Percentiles rank a stretch among this genome's conserved stretches.
phyloP scores from a whole-genome alignment of 495 filamentous ascomycete species.

The Lasiosphaeria miniovina region DNA sequence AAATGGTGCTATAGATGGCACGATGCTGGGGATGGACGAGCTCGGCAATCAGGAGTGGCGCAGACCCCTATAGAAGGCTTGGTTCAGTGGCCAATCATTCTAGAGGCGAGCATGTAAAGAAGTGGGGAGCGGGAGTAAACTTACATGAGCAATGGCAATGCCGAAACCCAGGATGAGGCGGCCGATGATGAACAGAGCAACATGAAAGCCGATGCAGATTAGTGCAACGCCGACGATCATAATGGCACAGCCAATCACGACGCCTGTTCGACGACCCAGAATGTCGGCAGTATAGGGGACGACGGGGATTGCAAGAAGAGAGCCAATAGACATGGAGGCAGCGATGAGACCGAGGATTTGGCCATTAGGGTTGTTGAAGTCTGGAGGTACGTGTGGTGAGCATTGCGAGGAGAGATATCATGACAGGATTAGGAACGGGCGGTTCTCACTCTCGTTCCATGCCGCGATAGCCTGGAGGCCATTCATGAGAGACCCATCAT shows the following conservation, averaged over 20 bases:
- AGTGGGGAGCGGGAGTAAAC: neutral
- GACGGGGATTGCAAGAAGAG: constrained; percentile 49
- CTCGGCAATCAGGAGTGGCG: constrained; percentile 59
- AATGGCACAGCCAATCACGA: constrained; percentile 23
- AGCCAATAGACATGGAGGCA: constrained; percentile 52
- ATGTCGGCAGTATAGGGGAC: constrained; percentile 37
- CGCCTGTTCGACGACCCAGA: constrained; percentile 49
- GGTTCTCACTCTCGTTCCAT: constrained; percentile 38
- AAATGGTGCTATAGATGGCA: constrained; percentile 39
- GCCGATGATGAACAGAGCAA: constrained; percentile 57
- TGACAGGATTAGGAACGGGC: neutral
- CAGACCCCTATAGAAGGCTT: constrained; percentile 41
- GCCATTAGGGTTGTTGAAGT: constrained; percentile 19
- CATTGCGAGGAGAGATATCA: neutral
- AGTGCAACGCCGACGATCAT: constrained; percentile 51
- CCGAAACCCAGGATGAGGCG: constrained; percentile 64
- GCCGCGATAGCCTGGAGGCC: constrained; percentile 47
- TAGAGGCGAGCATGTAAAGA: neutral
- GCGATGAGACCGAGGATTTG: constrained; percentile 49
- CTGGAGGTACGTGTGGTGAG: neutral
- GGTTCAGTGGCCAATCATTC: neutral
- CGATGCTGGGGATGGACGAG: constrained; percentile 58
- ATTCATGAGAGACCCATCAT: constrained; percentile 46
- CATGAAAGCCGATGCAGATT: constrained; percentile 43
- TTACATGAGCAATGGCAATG: constrained; percentile 51